Evolutionary conservation across 2,329 filamentous ascomycete genomes (phyloP), one percentile per base, ranked within the genome.

Genomic region (Beauveria rudraprayagi): DNA sequence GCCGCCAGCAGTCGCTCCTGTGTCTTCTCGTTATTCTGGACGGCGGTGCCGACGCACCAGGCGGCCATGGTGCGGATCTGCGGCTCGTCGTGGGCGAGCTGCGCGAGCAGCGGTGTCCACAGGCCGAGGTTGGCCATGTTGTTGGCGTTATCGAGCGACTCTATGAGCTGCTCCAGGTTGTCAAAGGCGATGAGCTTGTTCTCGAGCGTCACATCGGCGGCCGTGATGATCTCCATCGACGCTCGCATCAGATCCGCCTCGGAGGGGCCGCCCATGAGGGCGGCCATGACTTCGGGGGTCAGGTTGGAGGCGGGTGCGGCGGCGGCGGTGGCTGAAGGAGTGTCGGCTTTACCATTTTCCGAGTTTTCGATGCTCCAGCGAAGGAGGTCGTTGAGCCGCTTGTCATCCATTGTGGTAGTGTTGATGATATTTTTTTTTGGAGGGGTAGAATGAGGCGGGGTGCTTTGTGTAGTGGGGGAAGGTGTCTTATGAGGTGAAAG

Each of bases 91-190:
- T 87, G 81, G 55, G 80, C 78, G 16, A 99, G 79, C 65, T 89
- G 84, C 9, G 80, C 75, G 11, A 97, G 78, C 44, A 99, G 79
- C 10, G 91, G 91, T 11, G 83, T 82, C 94, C 94, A 99, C 37
- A 97, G 80, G 7, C 83, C 82, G 22, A 97, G 78, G 30, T 83
- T 83, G 66, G 86, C 86, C 67, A 99, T 83, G 76, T 97, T 95
- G 79, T 97, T 99, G 62, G 94, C 93, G 73, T 99, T 99, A 80
- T 99, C 94, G 68, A 97, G 85, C 65, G 84, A 86, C 78, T 97
- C 92, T 69, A 97, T 88, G 62, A 96, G 80, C 74, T 96, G 91
- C 77, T 96, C 92, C 65, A 97, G 89, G 77, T 97, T 96, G 82
- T 96, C 92, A 75, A 96, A 95, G 43, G 92, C 92, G 62, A 87